A percentile compares a stretch with the other conserved stretches of the same genome.
phyloP scores from a whole-genome alignment of 148 eudicot genomes.

The Cornus florida region DNA sequence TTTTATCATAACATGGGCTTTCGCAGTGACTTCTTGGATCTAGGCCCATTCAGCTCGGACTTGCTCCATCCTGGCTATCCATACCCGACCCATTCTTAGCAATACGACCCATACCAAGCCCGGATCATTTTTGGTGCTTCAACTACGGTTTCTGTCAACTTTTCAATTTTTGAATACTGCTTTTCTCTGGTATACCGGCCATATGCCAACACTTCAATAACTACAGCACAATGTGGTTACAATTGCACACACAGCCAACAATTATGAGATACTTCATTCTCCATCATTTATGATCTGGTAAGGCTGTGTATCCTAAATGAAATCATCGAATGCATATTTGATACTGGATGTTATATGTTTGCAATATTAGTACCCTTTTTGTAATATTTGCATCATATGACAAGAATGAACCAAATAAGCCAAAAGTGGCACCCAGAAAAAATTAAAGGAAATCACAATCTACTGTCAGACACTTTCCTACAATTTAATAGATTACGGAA shows the following conservation, averaged over 20 bases:
- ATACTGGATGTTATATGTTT: neutral
- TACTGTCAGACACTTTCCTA: neutral
- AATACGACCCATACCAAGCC: too few species aligned
- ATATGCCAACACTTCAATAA: neutral
- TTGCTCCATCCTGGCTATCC: too few species aligned
- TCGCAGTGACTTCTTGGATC: too few species aligned
- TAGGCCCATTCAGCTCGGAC: too few species aligned
- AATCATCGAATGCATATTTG: too few species aligned
- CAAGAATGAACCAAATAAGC: neutral
- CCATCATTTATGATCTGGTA: neutral
- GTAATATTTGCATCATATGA: neutral
- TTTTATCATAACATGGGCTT: too few species aligned
- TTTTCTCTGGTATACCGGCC: neutral
- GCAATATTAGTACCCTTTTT: neutral
- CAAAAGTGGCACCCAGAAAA: neutral
- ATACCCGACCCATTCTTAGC: too few species aligned
- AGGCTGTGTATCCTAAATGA: neutral
- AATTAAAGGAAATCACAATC: neutral
- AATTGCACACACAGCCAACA: neutral
- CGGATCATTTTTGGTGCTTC: too few species aligned
- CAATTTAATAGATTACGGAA: neutral
- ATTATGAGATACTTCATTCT: neutral
- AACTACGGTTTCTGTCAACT: neutral
- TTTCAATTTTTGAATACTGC: neutral
- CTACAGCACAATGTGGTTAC: neutral